Evolutionary conservation across 2,329 filamentous ascomycete species (phyloP).

Genomic region (Blastomyces emzantsi): DNA sequence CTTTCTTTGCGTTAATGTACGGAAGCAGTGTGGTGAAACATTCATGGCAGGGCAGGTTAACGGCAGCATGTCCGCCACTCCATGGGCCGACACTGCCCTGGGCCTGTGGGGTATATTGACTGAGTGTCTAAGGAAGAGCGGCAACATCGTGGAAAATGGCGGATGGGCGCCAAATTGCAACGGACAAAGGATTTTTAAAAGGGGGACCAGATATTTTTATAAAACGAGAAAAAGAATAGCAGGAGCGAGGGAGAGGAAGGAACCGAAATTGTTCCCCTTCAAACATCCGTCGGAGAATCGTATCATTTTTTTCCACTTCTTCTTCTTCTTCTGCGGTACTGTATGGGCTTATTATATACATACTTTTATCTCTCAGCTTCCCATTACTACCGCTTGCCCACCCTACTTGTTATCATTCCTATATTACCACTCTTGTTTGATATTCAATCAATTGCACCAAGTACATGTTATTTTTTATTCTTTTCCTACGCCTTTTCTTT

Average conservation of each 20-base stretch:
- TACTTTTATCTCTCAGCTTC: not conserved
- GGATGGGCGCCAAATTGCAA: not conserved
- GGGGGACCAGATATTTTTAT: not conserved
- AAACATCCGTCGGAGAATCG: not conserved
- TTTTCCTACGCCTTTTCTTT: not conserved
- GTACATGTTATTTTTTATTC: conserved; percentile 3
- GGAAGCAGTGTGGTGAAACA: not conserved
- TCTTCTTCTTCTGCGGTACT: not conserved
- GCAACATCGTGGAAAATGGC: not conserved
- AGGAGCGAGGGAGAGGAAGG: not conserved
- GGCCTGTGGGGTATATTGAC: not conserved
- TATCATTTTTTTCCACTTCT: not conserved
- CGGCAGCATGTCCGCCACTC: not conserved
- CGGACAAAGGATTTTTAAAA: not conserved
- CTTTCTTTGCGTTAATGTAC: not conserved
- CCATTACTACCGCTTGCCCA: not conserved
- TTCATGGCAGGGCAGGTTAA: not conserved
- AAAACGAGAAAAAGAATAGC: not conserved
- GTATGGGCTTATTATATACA: not conserved
- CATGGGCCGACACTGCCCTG: not conserved
- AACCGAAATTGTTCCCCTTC: not conserved
- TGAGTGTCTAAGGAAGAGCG: not conserved
- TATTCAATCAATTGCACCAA: not conserved
- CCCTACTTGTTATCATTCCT: not conserved
- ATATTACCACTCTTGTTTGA: not conserved